Evolutionary conservation across 148 eudicot genomes (phyloP).

Genomic region (Amaranthus cruentus): DNA sequence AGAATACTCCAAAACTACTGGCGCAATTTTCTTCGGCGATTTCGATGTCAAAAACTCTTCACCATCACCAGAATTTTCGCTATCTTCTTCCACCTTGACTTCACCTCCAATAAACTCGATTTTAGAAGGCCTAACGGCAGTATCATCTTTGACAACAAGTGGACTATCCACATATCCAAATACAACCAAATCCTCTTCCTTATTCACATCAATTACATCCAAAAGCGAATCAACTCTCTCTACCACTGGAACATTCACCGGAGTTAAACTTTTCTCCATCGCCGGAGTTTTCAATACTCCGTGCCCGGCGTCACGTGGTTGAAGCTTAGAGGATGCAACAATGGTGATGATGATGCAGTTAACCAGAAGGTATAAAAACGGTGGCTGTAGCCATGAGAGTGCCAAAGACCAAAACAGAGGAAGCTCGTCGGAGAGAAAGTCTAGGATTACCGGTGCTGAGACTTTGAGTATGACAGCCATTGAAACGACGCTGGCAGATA

Average conservation of each 20-base stretch:
- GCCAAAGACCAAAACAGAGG: conserved; percentile 40
- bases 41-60: conserved; percentile 36
- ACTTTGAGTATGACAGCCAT: conserved; percentile 41
- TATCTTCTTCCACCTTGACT: neutral
- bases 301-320: conserved; percentile 14
- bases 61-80: neutral
- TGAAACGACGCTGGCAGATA: conserved; percentile 42
- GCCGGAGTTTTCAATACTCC: neutral
- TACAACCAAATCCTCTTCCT: conserved; percentile 20
- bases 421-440: conserved; percentile 32
- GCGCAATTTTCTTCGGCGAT: conserved; percentile 1
- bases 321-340: conserved; percentile 70
- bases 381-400: conserved; percentile 56
- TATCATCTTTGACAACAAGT: neutral
- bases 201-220: conserved; percentile 13
- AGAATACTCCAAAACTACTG: conserved; percentile 19
- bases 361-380: conserved; percentile 62
- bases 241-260: conserved; percentile 12
- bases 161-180: conserved; percentile 25
- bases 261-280: neutral
- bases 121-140: neutral
- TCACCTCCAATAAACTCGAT: neutral
- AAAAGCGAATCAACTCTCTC: neutral
- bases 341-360: conserved; percentile 76
- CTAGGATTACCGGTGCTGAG: conserved; percentile 30